Conservation (phyloP, 441 rosid species). For the Rhodomyrtus psidioides region DNA sequence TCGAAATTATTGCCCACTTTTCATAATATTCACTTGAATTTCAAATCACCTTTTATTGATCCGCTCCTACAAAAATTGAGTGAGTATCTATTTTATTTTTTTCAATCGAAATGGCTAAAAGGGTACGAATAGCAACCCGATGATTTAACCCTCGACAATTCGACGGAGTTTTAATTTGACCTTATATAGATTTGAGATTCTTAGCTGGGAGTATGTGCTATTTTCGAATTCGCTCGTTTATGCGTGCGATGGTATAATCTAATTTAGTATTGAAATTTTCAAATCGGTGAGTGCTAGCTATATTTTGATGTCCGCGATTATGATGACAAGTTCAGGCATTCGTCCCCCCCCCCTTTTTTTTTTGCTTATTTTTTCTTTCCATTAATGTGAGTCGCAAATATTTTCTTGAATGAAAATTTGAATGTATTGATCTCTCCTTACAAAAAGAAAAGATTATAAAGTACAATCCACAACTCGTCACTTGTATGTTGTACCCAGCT, state of each 20-base stretch:
- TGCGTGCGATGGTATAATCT: fast-evolving
- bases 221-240: no score
- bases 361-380: neutral
- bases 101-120: neutral
- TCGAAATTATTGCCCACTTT: neutral
- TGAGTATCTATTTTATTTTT: neutral
- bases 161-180: no score
- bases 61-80: neutral
- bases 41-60: neutral
- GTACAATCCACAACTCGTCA: neutral
- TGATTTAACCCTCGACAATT: no score
- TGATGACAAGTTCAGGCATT: neutral
- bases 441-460: neutral
- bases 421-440: neutral
- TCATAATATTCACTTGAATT: neutral
- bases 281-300: no score
- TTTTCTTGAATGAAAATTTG: neutral
- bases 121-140: no score
- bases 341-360: no score
- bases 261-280: neutral
- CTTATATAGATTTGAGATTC: no score
- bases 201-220: no score
- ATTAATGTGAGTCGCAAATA: neutral
- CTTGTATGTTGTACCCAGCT: neutral
- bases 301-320: neutral